phyloP scores from a whole-genome alignment of 2,329 filamentous ascomycete species.

The Penicillium capsulatum region DNA sequence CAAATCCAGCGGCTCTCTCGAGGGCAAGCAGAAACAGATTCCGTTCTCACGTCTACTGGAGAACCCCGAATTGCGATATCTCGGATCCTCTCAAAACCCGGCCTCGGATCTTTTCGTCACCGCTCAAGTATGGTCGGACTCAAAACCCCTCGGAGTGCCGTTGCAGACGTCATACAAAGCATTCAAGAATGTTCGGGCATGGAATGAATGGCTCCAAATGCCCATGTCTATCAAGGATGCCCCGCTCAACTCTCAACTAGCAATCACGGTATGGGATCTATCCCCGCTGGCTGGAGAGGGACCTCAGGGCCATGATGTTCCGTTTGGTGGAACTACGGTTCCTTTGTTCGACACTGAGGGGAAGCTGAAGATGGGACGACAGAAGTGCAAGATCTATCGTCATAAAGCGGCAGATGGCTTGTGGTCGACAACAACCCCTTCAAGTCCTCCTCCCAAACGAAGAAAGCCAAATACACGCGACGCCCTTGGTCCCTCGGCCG shows the following conservation, averaged over 20 bases:
- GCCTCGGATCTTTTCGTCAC: slow-evolving; percentile 90
- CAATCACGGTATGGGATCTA: slow-evolving; percentile 92
- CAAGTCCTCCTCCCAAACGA: slow-evolving; percentile 56
- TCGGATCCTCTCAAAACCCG: slow-evolving; percentile 78
- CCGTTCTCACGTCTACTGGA: slow-evolving; percentile 74
- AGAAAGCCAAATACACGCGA: slow-evolving; percentile 48
- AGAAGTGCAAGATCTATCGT: slow-evolving; percentile 83
- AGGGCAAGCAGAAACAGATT: slow-evolving; percentile 71
- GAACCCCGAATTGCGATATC: slow-evolving; percentile 74
- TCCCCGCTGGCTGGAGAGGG: slow-evolving; percentile 71
- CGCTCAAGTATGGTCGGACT: slow-evolving; percentile 90
- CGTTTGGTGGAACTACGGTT: slow-evolving; percentile 91
- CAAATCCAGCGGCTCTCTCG: slow-evolving; percentile 61
- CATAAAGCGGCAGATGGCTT: slow-evolving; percentile 81
- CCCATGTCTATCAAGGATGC: slow-evolving; percentile 80
- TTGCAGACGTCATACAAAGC: slow-evolving; percentile 89
- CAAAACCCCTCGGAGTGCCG: slow-evolving; percentile 87
- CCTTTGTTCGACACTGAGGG: slow-evolving; percentile 89
- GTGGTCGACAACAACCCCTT: slow-evolving; percentile 73
- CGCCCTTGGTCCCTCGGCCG: slow-evolving; percentile 53
- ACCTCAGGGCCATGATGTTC: slow-evolving; percentile 71
- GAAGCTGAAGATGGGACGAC: slow-evolving; percentile 82
- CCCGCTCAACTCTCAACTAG: slow-evolving; percentile 75
- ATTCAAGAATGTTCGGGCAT: slow-evolving; percentile 68
- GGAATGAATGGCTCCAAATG: slow-evolving; percentile 95